Percentiles rank a stretch among this genome's conserved stretches.
Conservation (phyloP, 2,329 filamentous ascomycete species). For the Aspergillus costaricaensis region DNA sequence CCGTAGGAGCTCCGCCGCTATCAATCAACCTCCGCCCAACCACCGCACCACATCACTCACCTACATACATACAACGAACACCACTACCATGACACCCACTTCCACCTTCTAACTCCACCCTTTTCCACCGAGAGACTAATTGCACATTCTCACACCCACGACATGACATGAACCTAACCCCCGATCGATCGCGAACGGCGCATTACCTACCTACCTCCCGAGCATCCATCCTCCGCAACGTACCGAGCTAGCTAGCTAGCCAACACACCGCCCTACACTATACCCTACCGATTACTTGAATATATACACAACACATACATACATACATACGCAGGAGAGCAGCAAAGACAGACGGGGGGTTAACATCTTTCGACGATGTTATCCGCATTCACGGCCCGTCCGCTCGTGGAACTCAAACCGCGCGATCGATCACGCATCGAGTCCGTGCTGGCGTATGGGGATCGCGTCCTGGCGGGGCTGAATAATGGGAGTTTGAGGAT, state of each 20-base stretch:
- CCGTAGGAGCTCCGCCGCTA: neutral
- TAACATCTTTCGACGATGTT: constrained; percentile 64
- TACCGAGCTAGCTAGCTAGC: neutral
- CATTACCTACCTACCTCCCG: neutral
- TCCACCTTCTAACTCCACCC: neutral
- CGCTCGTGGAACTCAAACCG: constrained; percentile 93
- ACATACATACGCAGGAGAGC: no score
- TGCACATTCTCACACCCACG: neutral
- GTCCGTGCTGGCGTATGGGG: constrained; percentile 88
- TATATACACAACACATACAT: neutral
- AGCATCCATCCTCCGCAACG: neutral
- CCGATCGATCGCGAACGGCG: neutral
- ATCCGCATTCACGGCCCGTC: constrained; percentile 93
- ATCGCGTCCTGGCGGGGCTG: constrained; percentile 86
- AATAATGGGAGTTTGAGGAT: constrained; percentile 86
- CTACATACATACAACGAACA: neutral
- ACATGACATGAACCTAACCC: neutral
- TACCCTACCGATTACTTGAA: neutral
- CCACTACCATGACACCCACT: neutral
- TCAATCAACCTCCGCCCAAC: neutral
- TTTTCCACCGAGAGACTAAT: no score
- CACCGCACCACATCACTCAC: neutral
- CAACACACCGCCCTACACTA: neutral
- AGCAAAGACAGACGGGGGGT: no score
- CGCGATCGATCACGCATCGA: constrained; percentile 98